Conservation (phyloP, 176 grass and related monocot species). For the Bromus sterilis region DNA sequence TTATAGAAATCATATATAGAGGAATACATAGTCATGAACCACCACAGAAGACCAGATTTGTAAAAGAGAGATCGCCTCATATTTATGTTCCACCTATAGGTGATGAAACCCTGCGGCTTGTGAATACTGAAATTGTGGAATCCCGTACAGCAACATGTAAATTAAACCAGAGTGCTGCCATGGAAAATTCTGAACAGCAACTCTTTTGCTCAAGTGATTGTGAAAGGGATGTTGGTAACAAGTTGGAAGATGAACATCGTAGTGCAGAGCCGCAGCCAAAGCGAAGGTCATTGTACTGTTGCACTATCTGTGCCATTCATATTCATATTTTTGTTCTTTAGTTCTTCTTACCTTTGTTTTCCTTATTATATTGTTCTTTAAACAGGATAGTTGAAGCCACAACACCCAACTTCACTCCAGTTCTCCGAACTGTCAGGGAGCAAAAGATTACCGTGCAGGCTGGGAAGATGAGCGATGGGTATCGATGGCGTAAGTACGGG, state of each 20-base stretch:
- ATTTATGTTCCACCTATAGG: slow-evolving; percentile 43
- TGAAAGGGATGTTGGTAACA: slow-evolving; percentile 65
- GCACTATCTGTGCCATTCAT: neutral
- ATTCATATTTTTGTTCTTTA: slow-evolving; percentile 13
- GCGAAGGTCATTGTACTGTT: slow-evolving; percentile 45
- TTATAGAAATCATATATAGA: slow-evolving; percentile 78
- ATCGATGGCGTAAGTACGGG: slow-evolving; percentile 98
- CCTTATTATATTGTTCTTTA: slow-evolving; percentile 14
- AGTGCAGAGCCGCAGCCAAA: slow-evolving; percentile 48
- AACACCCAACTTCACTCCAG: slow-evolving; percentile 37
- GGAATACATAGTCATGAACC: slow-evolving; percentile 85
- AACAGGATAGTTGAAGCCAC: slow-evolving; percentile 51
- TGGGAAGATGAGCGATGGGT: slow-evolving; percentile 78
- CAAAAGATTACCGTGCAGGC: slow-evolving; percentile 84
- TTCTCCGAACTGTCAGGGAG: slow-evolving; percentile 73
- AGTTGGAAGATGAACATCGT: slow-evolving; percentile 54
- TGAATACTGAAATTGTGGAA: slow-evolving; percentile 58
- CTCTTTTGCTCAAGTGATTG: slow-evolving; percentile 98
- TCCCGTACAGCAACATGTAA: slow-evolving; percentile 42
- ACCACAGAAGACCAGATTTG: slow-evolving; percentile 68
- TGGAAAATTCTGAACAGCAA: slow-evolving; percentile 62
- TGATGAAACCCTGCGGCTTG: slow-evolving; percentile 45
- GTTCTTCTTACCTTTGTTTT: slow-evolving; percentile 19
- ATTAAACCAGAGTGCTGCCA: slow-evolving; percentile 20
- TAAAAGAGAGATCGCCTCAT: slow-evolving; percentile 58